Percentiles rank a stretch among this genome's conserved stretches.
Evolutionary conservation across 2,329 filamentous ascomycete genomes (phyloP).

Genomic region (Periglandula ipomoeae): DNA sequence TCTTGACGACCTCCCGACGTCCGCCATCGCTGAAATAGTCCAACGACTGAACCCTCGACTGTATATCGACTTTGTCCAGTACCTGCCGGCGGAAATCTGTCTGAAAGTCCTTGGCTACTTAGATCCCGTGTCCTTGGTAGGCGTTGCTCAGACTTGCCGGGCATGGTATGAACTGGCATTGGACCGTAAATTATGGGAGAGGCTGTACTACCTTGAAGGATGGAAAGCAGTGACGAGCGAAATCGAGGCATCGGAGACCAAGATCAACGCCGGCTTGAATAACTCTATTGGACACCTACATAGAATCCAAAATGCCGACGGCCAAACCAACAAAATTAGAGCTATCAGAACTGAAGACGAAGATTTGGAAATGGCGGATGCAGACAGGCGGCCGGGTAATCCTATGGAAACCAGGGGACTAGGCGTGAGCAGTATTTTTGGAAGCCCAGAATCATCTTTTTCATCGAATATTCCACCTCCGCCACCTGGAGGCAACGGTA

Average conservation of each 20-base stretch:
- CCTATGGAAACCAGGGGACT: slow-evolving; percentile 13
- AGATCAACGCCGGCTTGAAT: slow-evolving; percentile 37
- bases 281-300: slow-evolving; percentile 32
- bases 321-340: slow-evolving; percentile 46
- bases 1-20: slow-evolving; percentile 69
- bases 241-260: slow-evolving; percentile 57
- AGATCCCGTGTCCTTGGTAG: slow-evolving; percentile 69
- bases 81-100: slow-evolving; percentile 84
- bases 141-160: slow-evolving; percentile 68
- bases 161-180: slow-evolving; percentile 74
- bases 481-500: slow-evolving; percentile 17
- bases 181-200: slow-evolving; percentile 80
- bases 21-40: slow-evolving; percentile 70
- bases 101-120: slow-evolving; percentile 83
- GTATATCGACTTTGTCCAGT: slow-evolving; percentile 83
- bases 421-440: slow-evolving; percentile 23
- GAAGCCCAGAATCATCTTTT: slow-evolving; percentile 23
- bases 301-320: slow-evolving; percentile 35
- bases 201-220: slow-evolving; percentile 73
- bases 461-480: slow-evolving; percentile 18
- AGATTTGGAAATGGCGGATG: slow-evolving; percentile 40
- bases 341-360: slow-evolving; percentile 40
- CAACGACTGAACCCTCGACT: slow-evolving; percentile 72
- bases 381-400: slow-evolving; percentile 18
- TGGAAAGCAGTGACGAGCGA: slow-evolving; percentile 66